Conservation (phyloP, 768 basidiomycete genomes). For the Leccinum disarticulatum region DNA sequence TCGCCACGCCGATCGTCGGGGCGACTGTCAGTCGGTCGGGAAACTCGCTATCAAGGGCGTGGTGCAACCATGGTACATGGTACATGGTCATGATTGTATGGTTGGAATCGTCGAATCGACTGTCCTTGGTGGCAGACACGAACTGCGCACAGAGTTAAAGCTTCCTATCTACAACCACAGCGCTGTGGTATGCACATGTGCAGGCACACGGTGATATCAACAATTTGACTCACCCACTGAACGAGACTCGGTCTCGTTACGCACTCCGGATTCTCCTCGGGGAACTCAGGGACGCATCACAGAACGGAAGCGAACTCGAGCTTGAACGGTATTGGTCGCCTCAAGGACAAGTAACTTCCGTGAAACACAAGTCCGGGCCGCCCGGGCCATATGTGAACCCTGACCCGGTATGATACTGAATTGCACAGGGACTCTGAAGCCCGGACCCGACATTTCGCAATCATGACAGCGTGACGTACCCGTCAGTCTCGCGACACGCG, state of each 20-base stretch:
- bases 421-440: not conserved
- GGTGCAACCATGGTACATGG: too few relatives aligned
- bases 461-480: not conserved
- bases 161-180: not conserved
- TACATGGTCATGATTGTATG: not conserved
- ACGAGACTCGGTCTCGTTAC: not conserved
- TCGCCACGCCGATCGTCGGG: not conserved
- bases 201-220: not conserved
- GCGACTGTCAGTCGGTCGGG: too few relatives aligned
- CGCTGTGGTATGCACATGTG: not conserved
- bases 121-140: not conserved
- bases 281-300: not conserved
- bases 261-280: slow-evolving; percentile 11
- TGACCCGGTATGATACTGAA: not conserved
- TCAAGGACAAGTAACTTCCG: not conserved
- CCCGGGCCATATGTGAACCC: not conserved
- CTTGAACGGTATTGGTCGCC: not conserved
- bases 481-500: not conserved
- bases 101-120: not conserved
- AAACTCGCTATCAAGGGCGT: too few relatives aligned
- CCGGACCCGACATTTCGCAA: not conserved
- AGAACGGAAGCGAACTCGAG: not conserved
- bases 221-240: not conserved
- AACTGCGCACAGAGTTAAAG: not conserved
- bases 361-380: not conserved